Base-by-base conservation (phyloP, 768 basidiomycete species). In the Suillus fuscotomentosus region DNA sequence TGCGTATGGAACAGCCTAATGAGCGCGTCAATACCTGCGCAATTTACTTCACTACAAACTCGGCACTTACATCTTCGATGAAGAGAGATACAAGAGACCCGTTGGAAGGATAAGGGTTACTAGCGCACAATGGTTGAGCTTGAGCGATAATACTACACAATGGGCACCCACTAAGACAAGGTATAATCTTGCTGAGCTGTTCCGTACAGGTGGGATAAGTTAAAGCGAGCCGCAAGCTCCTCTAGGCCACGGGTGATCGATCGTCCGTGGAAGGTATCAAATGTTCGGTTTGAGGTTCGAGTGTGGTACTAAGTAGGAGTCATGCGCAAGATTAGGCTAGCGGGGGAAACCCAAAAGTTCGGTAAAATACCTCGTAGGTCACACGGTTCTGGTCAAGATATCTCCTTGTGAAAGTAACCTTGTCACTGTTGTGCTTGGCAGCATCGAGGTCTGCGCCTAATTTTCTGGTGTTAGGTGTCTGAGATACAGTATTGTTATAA, bases 351-450 rank as follows among this genome's bases (percentile, higher is more conserved):
- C 10, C 3, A 11, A 47, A 9, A 27, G 53, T 6, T 31, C 34
- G 31, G 2, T 6, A 27, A 24, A 13, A 24, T 70, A 90, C 85
- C 76, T 93, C 84, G 63, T 87, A 92, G 15, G 88, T 89, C 31
- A 89, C 85, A 38, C 89, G 85, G 71, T 94, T 94, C 50, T 90
- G 84, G 69, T 94, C 92, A 22, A 95, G 78, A 72, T 95, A 94
- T 41, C 92, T 82, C 41, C 92, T 81, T 39, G 80, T 82, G 73
- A 92, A 89, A 0, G 83, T 82, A 55, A 92, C 74, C 69, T 87
- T 84, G 66, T 81, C 74, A 45, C 70, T 74, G 50, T 76, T 77
- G 17, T 74, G 72, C 60, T 71, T 73, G 24, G 68, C 63, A 24
- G 79, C 68, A 51, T 81, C 79, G 38, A 87, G 75, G 51, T 88